Percentiles rank a stretch among this genome's conserved stretches.
Evolutionary conservation across 192 early-diverging fungal species (phyloP).

Genomic region (Podila epigama): DNA sequence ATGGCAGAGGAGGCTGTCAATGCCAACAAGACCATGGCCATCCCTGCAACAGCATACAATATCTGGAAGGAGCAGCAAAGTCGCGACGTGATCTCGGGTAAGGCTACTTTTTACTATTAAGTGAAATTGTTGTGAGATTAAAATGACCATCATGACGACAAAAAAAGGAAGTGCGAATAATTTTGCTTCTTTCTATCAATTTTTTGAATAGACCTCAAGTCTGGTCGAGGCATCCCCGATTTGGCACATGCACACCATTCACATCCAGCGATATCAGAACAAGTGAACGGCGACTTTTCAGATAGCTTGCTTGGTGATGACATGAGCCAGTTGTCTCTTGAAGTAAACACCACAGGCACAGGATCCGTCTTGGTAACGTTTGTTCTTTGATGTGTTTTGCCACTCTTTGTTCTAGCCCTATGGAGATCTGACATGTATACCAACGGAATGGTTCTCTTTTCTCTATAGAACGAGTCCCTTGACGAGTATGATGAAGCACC

Average conservation of each 20-base stretch:
- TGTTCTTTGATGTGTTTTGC: background rate
- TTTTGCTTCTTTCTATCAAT: background rate
- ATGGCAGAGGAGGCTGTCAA: slow-evolving; percentile 60
- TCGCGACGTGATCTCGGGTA: slow-evolving; percentile 68
- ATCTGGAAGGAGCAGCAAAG: slow-evolving; percentile 66
- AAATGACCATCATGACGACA: too few species aligned
- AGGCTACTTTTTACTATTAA: slow-evolving; percentile 21
- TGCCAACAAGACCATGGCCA: slow-evolving; percentile 30
- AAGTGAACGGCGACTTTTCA: slow-evolving; percentile 6
- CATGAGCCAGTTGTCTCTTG: slow-evolving; percentile 72
- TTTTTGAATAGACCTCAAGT: slow-evolving; percentile 30
- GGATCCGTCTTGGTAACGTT: slow-evolving; percentile 65
- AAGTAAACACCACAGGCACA: slow-evolving; percentile 79
- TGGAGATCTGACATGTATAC: background rate
- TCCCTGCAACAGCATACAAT: slow-evolving; percentile 62
- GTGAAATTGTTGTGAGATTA: too few species aligned
- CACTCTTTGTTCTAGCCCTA: background rate
- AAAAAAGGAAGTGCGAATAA: too few species aligned
- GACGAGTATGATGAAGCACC: slow-evolving; percentile 9
- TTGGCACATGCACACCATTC: slow-evolving; percentile 21
- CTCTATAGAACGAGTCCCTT: slow-evolving; percentile 8
- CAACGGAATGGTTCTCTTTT: background rate
- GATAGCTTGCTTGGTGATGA: slow-evolving; percentile 53
- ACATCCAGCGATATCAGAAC: background rate
- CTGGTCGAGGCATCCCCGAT: slow-evolving; percentile 13